Evolutionary conservation across 139 green algal genomes (phyloP), one percentile per base, ranked within the genome.

Genomic region (Chlorella vulgaris): DNA sequence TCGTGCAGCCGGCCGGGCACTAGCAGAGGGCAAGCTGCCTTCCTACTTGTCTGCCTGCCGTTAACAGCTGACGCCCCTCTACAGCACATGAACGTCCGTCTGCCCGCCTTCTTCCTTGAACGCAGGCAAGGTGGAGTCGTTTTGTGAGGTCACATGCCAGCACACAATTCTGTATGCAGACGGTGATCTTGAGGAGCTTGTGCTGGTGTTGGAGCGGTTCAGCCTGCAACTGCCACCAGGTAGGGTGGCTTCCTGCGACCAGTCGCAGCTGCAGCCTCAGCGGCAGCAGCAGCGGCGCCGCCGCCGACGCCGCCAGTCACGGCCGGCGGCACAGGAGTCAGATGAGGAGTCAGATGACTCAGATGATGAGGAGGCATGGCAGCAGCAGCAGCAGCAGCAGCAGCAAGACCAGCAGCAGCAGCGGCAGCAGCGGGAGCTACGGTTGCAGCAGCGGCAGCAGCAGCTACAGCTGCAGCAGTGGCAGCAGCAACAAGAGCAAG

Each of bases 101-200:
- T 58, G 10, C 47, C 47, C 15, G 47, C 47, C 47, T 15, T 15
- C 47, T 58, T n/a, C n/a, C n/a, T n/a, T n/a, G n/a, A n/a, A 15
- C 47, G 62, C 62, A 69, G 62, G 62, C 62, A 69, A 24, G 62
- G 62, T 69, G 62, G 62, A 42, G 31, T 40, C n/a, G 18, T 69
- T 69, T 29, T 21, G 62, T 33, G 31, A 5, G 7, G 47, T 15
- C 47, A 58, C 47, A 10, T 58, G 47, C 15, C 47, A 58, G 47
- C 47, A 58, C 47, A 10, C 15, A 10, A 58, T 58, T 15, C 47
- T 24, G 47, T 74, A 74, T 22, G 67, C 33, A 24, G 67, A 74
- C 26, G 67, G 67, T 24, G 67, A 74, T 36, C 38, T 33, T 38
- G 67, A 74, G 39, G 26, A 55, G 39, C 67, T 74, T 38, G 7